Evolutionary conservation across 2,329 filamentous ascomycete genomes (phyloP), one percentile per base, ranked within the genome.

Genomic region (Exophiala bonariae): DNA sequence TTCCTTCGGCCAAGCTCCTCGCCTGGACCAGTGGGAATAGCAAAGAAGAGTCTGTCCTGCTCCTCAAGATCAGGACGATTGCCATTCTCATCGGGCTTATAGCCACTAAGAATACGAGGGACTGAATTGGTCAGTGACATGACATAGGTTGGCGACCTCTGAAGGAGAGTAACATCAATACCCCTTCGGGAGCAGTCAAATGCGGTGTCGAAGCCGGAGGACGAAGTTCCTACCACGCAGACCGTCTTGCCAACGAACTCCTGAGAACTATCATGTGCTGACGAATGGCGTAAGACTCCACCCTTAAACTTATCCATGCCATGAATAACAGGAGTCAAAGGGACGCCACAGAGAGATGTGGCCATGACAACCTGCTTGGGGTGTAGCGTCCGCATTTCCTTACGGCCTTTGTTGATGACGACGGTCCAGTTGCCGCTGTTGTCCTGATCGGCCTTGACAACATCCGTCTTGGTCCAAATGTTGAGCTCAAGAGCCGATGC

Each of bases 91-190:
- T 44, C 38, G 8, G 44, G 44, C 4, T 46, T 55, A 44, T 64
- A 64, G 33, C 41, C 46, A 22, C 60, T 61, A 33, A 64, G 50
- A 17, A 55, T 51, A 6, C 60, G 58, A 2, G 62, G 61, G 33
- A 65, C 63, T 2, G 49, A 49, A 22, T 50, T 43, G 14, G 36
- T 43, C 9, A 50, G 40, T 14, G 64, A 66, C 61, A 66, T 65
- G 38, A 66, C 52, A 23, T 65, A 64, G 3, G 64, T 65, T 2
- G 62, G 60, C 3, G 62, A 65, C 2, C 64, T 34, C 61, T 63
- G 61, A 20, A 63, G 54, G 11, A 63, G 52, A 2, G 60, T 63
- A 11, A 63, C 60, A 28, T 63, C 59, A 36, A 61, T 60, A 31
- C 59, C 59, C 3, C 50, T 47, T 3, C 59, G 53, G 1, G 57